Base-by-base conservation (phyloP, 2,329 filamentous ascomycete genomes). In the Immersiporthe knoxdaviesiana region DNA sequence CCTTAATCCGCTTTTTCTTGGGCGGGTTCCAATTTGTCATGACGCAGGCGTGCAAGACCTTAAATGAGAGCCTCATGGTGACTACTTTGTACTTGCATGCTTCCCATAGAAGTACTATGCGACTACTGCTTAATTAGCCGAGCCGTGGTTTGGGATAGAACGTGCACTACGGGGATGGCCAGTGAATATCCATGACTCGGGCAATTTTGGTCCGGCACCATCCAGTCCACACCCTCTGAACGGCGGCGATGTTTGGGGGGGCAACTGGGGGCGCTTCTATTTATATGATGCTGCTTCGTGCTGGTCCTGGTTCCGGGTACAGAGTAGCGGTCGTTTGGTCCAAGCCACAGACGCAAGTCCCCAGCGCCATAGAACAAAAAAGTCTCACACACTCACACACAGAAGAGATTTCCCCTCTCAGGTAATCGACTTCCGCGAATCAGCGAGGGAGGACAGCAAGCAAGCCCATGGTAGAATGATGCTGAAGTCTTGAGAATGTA, bases 141-240 rank as follows among this genome's bases (percentile, higher is more conserved):
- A 35, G 56, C 32, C 56, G 56, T 59, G 30, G 21, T 37, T 37
- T 59, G 56, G 32, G 30, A 59, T 59, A 37, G 56, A n/a, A 59
- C 32, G 56, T 59, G 32, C 30, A 59, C 30, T 37, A n/a, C 18
- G 56, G 56, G 56, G 56, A 59, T 63, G 41, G 41, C 35, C 60
- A 59, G n/a, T 41, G 47, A 63, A 1, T 47, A n/a, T 37, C 65
- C 68, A 70, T 68, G 65, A 65, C 44, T 70, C 65, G 65, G 62
- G 50, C 64, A 47, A 37, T 63, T 58, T 59, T 62, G 61, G 47
- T 44, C 65, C 66, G 68, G 68, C 58, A 66, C 68, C 47, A 67
- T 44, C 67, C 67, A 65, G 66, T 60, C 18, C 39, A 24, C 37
- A 62, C 52, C 16, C 59, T 37, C 39, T 14, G 14, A 44, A 62